Evolutionary conservation across 305 asterid species (phyloP).

Genomic region (Solanum hybrid): DNA sequence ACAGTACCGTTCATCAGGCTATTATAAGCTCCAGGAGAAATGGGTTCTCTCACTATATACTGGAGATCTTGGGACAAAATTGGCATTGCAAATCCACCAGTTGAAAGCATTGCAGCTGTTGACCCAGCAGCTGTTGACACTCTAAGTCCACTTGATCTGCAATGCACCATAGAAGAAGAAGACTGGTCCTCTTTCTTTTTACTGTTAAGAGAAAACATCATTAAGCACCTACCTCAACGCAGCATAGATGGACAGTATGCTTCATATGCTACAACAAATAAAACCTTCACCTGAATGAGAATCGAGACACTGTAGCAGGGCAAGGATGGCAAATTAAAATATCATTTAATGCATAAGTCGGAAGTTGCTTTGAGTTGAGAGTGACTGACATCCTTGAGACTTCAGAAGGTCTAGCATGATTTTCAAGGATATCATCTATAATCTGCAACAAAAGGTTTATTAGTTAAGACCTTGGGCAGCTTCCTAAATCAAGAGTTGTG

Average conservation of each 20-base stretch:
- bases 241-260: background rate
- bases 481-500: background rate
- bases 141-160: slow-evolving; percentile 88
- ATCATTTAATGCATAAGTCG: slow-evolving; percentile 34
- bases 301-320: slow-evolving; percentile 75
- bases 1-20: slow-evolving; percentile 42
- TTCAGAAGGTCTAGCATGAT: slow-evolving; percentile 43
- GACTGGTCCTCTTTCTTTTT: slow-evolving; percentile 24
- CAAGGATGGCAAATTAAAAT: slow-evolving; percentile 64
- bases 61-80: slow-evolving; percentile 71
- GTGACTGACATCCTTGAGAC: slow-evolving; percentile 56
- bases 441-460: slow-evolving; percentile 20
- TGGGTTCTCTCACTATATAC: slow-evolving; percentile 86
- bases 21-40: slow-evolving; percentile 31
- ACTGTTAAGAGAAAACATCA: slow-evolving; percentile 21
- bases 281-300: slow-evolving; percentile 53
- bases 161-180: slow-evolving; percentile 41
- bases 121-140: slow-evolving; percentile 96
- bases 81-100: slow-evolving; percentile 76
- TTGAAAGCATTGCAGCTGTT: slow-evolving; percentile 89
- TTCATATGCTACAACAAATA: background rate
- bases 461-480: background rate
- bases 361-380: slow-evolving; percentile 41
- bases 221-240: background rate
- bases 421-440: slow-evolving; percentile 48